Evolutionary conservation across 495 filamentous ascomycete species (phyloP).

Genomic region (Glutinoglossum americanum): DNA sequence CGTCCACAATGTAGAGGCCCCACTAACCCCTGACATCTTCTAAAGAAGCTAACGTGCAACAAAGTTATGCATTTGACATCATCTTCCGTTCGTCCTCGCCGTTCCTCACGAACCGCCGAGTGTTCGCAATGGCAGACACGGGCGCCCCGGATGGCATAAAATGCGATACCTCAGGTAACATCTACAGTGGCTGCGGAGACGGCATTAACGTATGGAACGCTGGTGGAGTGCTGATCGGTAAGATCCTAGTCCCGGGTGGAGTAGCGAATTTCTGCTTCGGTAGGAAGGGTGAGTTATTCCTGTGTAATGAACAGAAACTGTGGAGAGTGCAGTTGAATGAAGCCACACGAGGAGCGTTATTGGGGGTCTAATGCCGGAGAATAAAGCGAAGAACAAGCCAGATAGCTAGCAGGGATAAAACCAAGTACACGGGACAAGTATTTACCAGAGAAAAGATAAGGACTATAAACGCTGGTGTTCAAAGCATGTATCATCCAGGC

Average conservation of each 20-base stretch:
- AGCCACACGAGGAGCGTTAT: slow-evolving; percentile 12
- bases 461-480: too few relatives aligned
- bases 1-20: too few relatives aligned
- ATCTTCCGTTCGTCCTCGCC: slow-evolving; percentile 6
- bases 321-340: slow-evolving; percentile 18
- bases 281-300: slow-evolving; percentile 20
- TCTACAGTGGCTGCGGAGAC: slow-evolving; percentile 8
- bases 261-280: slow-evolving; percentile 27
- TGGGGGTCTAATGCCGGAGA: too few relatives aligned
- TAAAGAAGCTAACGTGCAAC: not conserved
- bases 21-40: too few relatives aligned
- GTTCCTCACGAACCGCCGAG: slow-evolving; percentile 10
- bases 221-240: slow-evolving; percentile 10
- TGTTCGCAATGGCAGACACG: slow-evolving; percentile 16
- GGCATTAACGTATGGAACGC: slow-evolving; percentile 11
- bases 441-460: too few relatives aligned
- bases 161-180: slow-evolving; percentile 10
- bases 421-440: too few relatives aligned
- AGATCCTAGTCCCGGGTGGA: slow-evolving; percentile 10
- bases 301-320: slow-evolving; percentile 21
- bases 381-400: too few relatives aligned
- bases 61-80: slow-evolving; percentile 15
- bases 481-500: too few relatives aligned
- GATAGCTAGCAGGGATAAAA: too few relatives aligned
- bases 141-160: slow-evolving; percentile 15